Conservation (phyloP, 2,329 filamentous ascomycete genomes). For the Penicillium fuscoglaucum region DNA sequence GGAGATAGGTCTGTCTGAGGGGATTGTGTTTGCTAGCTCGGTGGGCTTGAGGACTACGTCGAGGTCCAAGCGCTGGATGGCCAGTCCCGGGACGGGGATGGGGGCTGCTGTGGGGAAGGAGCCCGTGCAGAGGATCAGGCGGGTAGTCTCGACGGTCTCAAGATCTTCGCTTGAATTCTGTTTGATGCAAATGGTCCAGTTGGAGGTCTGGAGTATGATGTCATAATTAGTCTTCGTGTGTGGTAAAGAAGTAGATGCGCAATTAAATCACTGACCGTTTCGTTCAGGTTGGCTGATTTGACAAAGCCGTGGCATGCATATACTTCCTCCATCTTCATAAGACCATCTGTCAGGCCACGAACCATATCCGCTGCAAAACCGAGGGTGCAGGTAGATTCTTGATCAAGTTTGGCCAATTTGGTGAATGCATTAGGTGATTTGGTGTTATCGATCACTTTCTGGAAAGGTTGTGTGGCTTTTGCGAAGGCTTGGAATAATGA, state of each 20-base stretch:
- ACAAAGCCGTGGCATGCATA: slow-evolving; percentile 37
- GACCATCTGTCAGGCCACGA: slow-evolving; percentile 46
- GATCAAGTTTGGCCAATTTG: slow-evolving; percentile 54
- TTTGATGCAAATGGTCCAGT: slow-evolving; percentile 37
- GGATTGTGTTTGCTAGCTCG: slow-evolving; percentile 46
- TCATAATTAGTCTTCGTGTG: slow-evolving; percentile 14
- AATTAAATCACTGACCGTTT: slow-evolving; percentile 27
- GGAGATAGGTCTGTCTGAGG: slow-evolving; percentile 38
- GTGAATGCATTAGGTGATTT: slow-evolving; percentile 57
- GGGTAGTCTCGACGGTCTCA: slow-evolving; percentile 42
- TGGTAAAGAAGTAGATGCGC: not conserved
- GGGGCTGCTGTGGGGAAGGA: slow-evolving; percentile 51
- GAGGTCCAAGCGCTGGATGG: slow-evolving; percentile 51
- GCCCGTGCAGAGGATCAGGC: slow-evolving; percentile 61
- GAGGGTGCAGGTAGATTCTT: slow-evolving; percentile 59
- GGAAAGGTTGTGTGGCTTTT: slow-evolving; percentile 55
- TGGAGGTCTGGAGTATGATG: slow-evolving; percentile 15
- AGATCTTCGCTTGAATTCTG: slow-evolving; percentile 31
- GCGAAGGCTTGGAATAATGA: slow-evolving; percentile 60
- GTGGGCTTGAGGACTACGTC: slow-evolving; percentile 59
- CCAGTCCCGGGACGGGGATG: slow-evolving; percentile 44
- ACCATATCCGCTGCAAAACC: slow-evolving; percentile 59
- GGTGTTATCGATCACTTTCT: slow-evolving; percentile 50
- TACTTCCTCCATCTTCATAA: slow-evolving; percentile 40
- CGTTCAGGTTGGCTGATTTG: slow-evolving; percentile 34